Base-by-base conservation (phyloP, 2,329 filamentous ascomycete genomes). In the Aspergillus sp. region DNA sequence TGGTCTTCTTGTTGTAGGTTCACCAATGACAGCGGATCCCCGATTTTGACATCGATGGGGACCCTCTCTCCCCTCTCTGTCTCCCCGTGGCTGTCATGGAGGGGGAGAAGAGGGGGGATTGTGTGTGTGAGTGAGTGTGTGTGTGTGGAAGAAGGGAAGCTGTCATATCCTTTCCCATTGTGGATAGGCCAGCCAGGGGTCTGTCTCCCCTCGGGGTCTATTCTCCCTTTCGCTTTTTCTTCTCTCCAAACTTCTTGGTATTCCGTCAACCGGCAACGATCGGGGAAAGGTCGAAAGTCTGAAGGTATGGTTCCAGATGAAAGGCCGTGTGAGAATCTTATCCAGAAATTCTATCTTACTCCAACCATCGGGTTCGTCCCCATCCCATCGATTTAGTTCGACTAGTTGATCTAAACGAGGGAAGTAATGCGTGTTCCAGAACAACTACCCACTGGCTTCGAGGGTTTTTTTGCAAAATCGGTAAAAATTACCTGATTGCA, bases 121-220 rank as follows among this genome's bases (percentile, higher is more conserved):
- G 28, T 30, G 32, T 32, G 30, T 12, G 30, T 28, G 28, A 9
- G 30, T 28, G 28, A 3, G 30, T 30, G 28, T 30, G 30, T 30
- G 28, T 30, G 32, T 36, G 32, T 13, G 12, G 12, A 36, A 36
- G 32, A 13, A 32, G 32, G 32, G 32, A 21, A 55, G 21, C 53
- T 55, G 53, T 55, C 53, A 55, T 55, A 55, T 55, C 53, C 41
- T 55, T 55, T 47, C 41, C 53, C 25, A 21, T 55, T 55, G 25
- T 21, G 53, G 53, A 41, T 32, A 50, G 47, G n/a, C 47, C 25
- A 50, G 47, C 47, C 47, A 50, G 47, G 47, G 47, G 28, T 50
- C 47, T 32, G 9, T 12, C 25, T 25, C 28, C 41, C 25, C 30
- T 50, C 19, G 38, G 38, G 36, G 23, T 53, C 21, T 38, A 39